A percentile compares a stretch with the other conserved stretches of the same genome.
phyloP scores from a whole-genome alignment of 257 asterid genomes.

The Nicotiana noctiflora region DNA sequence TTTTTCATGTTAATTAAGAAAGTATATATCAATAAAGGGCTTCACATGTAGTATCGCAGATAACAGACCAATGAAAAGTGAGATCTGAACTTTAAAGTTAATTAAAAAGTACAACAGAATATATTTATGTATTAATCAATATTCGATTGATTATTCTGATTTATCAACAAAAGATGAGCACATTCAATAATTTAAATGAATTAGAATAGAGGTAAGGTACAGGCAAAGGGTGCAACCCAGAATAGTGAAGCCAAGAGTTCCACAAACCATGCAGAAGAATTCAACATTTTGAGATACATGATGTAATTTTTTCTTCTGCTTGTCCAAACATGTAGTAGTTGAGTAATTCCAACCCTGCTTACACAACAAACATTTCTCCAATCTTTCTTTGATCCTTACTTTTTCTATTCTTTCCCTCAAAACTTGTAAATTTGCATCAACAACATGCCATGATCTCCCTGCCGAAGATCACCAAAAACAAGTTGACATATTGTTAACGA shows the following conservation, averaged over 20 bases:
- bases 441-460: constrained; percentile 29
- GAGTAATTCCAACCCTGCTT: too few relatives aligned
- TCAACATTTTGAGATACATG: constrained; percentile 15
- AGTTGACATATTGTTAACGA: not conserved
- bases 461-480: not conserved
- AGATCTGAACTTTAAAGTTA: too few relatives aligned
- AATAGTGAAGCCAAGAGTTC: constrained; percentile 39
- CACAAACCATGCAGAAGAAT: constrained; percentile 19
- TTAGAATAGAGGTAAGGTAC: constrained; percentile 29
- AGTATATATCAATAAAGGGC: not conserved
- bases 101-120: too few relatives aligned
- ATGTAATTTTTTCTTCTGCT: not conserved
- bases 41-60: too few relatives aligned
- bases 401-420: constrained; percentile 41
- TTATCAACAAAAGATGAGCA: too few relatives aligned
- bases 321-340: not conserved
- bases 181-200: constrained; percentile 28
- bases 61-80: too few relatives aligned
- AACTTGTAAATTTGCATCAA: constrained; percentile 31
- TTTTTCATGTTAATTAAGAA: not conserved
- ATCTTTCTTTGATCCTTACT: constrained; percentile 33
- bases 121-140: not conserved
- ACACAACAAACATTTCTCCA: too few relatives aligned
- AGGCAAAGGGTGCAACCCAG: constrained; percentile 33
- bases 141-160: not conserved